Base-by-base conservation (phyloP, 2,329 filamentous ascomycete genomes). In the Fusarium torreyae region DNA sequence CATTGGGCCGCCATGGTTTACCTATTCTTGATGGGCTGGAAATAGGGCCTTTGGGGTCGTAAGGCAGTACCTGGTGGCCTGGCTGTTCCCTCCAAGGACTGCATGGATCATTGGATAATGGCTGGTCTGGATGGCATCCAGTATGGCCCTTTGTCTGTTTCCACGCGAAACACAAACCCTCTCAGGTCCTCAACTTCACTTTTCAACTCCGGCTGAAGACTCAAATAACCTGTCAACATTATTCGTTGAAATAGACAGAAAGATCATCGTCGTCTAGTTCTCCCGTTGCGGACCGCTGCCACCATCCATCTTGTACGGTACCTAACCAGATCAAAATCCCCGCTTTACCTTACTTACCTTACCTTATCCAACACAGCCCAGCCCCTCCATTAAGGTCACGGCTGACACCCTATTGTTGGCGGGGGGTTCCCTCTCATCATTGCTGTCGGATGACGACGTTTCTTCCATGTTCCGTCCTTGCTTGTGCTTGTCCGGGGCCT, bases 381-480 rank as follows among this genome's bases (percentile, higher is more conserved):
- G 71, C 71, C 71, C 71, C 71, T 74, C 71, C 68, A 66, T 66
- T 62, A 69, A 64, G 71, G 67, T 72, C 68, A 69, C 72, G 72
- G 72, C 72, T 74, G 72, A 74, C 70, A 71, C 62, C 70, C 66
- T 69, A 72, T 70, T 60, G 49, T 34, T 73, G 70, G 63, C 68
- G 61, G 72, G 72, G 72, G 60, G 64, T 63, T 63, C 62, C 70
- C 70, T 73, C 69, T 70, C 63, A 72, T 64, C 63, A 53, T 73
- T 65, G 63, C 65, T 74, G 72, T 73, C 72, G 72, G 72, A 74
- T 74, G 72, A 74, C 72, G 72, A 74, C 72, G 72, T 74, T 74
- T 68, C 53, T 74, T 62, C 60, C 59, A 65, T 65, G 62, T 38
- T 73, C 54, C 53, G 55, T 72, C 66, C 69, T 73, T 68, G 63